Percentiles rank a stretch among this genome's conserved stretches.
Evolutionary conservation across 2,329 filamentous ascomycete species (phyloP).

Genomic region (Colletotrichum kahawae): DNA sequence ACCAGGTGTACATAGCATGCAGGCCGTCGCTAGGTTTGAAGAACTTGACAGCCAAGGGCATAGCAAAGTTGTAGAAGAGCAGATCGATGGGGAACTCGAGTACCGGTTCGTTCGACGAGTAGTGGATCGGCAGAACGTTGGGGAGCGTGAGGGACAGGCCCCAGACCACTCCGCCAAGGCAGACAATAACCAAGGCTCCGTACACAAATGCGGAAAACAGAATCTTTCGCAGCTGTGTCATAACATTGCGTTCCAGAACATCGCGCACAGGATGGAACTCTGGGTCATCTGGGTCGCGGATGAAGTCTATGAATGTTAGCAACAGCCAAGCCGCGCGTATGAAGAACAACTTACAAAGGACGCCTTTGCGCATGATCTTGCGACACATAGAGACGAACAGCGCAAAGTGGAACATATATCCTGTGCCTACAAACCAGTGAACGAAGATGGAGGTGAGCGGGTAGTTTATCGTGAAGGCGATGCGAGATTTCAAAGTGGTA

Average conservation of each 20-base stretch:
- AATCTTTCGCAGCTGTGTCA: constrained; percentile 94
- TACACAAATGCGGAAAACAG: constrained; percentile 96
- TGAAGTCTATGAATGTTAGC: constrained; percentile 72
- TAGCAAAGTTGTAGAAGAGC: constrained; percentile 95
- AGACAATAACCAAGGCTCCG: constrained; percentile 88
- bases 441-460: constrained; percentile 93
- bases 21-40: constrained; percentile 86
- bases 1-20: constrained; percentile 90
- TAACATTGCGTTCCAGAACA: constrained; percentile 90
- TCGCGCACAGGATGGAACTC: constrained; percentile 98
- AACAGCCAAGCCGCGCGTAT: neutral
- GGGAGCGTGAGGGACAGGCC: constrained; percentile 72
- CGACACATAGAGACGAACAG: constrained; percentile 99
- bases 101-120: constrained; percentile 90
- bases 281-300: constrained; percentile 95
- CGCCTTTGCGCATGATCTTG: constrained; percentile 94
- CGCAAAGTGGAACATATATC: constrained; percentile 99
- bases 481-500: constrained; percentile 76
- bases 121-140: constrained; percentile 85
- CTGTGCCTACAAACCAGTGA: constrained; percentile 98
- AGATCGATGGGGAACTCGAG: constrained; percentile 94
- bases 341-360: constrained; percentile 72
- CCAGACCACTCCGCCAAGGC: constrained; percentile 96
- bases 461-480: constrained; percentile 78
- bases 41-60: constrained; percentile 83